These are phyloP conservation scores for Pleoardoris graminearum DNA, from an alignment of 2,329 filamentous ascomycete species.

Conservation along the genomic window DNA sequence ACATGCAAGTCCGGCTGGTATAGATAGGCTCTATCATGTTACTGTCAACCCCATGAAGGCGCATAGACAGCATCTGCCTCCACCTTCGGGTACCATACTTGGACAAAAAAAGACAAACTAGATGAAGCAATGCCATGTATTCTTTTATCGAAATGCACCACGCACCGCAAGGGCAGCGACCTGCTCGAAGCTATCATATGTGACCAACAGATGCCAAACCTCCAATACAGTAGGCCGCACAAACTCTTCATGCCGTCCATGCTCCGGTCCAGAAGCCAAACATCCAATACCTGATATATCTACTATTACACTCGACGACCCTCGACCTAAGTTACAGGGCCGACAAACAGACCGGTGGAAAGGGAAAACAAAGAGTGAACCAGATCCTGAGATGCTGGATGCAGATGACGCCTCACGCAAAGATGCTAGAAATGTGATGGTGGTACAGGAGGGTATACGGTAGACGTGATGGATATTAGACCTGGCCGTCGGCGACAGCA, in stretches of 20 bases:
- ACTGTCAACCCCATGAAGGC: no score
- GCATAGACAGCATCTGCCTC: no score
- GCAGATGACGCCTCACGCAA: slow-evolving; percentile 8
- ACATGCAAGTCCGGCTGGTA: no score
- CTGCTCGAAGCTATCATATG: not conserved
- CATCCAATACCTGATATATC: not conserved
- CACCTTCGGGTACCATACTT: no score
- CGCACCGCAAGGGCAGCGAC: not conserved
- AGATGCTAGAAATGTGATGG: slow-evolving; percentile 9
- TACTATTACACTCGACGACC: slow-evolving; percentile 3
- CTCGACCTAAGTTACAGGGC: not conserved
- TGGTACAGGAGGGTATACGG: slow-evolving; percentile 5
- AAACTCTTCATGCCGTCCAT: not conserved
- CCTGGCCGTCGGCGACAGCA: slow-evolving; percentile 52
- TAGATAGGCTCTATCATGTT: no score
- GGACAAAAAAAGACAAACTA: not conserved
- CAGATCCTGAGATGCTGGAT: not conserved
- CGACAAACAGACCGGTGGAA: not conserved
- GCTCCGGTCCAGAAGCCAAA: not conserved
- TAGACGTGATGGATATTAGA: slow-evolving; percentile 19
- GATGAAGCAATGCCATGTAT: slow-evolving; percentile 5
- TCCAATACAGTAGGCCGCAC: not conserved
- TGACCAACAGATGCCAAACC: not conserved
- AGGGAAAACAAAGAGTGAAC: not conserved
- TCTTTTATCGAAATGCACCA: not conserved